Evolutionary conservation across 345 rosid genomes (phyloP), one percentile per base, ranked within the genome.

Genomic region (Nasturtium officinale): DNA sequence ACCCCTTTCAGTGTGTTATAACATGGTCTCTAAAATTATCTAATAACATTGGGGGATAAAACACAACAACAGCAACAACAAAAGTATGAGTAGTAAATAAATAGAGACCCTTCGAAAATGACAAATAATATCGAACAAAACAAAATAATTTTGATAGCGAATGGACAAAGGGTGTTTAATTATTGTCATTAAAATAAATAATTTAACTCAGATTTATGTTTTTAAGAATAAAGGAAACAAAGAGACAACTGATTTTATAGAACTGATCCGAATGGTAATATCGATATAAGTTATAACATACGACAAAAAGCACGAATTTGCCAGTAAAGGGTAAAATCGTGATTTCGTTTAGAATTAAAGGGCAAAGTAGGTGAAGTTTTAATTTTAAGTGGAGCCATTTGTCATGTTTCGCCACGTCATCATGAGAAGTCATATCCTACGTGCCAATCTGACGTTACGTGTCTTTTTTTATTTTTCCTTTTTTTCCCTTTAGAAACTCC

Each of bases 131-230:
- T 74, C 43, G 55, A 67, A 67, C 61, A 67, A 58, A 74, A 74
- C 67, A 59, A 74, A 74, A 74, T 28, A 58, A 59, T 57, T 28
- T 33, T 74, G 78, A 74, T 50, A 74, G 73, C 73, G 78, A 74
- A 58, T 67, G 61, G 55, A 74, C 78, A 16, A 38, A 37, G 29
- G 21, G 29, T 74, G 67, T 51, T 74, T 58, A 48, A 20, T 58
- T 56, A 13, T 66, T n/a, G n/a, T 38, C 61, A 58, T 25, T 11
- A n/a, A 12, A 6, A 12, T n/a, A 7, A 18, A 53, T 18, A 6
- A 0, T 7, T 15, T n/a, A 13, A 72, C 53, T 55, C 2, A 63
- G 64, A 63, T 1, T 45, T 33, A 74, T 74, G 53, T 67, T 74
- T 66, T 47, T 65, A 20, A 66, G 78, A 47, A 57, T 57, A 58